These are phyloP conservation scores for Cornus suecica DNA, from an alignment of 148 eudicot genomes.

Conservation along the genomic window DNA sequence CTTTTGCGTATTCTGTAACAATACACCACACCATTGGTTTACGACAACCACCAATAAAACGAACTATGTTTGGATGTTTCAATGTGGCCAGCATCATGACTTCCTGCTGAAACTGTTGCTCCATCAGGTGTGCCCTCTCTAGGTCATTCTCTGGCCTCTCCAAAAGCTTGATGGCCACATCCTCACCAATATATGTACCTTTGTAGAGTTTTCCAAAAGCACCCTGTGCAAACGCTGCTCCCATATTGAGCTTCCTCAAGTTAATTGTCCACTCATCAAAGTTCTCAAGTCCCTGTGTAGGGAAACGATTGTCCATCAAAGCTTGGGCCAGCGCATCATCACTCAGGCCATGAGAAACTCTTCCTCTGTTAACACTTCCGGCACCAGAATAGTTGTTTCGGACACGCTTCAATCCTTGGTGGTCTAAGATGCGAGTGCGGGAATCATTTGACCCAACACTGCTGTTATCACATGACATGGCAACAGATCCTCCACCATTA, in stretches of 20 bases:
- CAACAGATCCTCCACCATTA: constrained; percentile 93
- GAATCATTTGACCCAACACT: constrained; percentile 94
- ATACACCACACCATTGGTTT: constrained; percentile 99
- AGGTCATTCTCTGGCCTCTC: constrained; percentile 94
- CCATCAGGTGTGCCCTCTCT: constrained; percentile 87
- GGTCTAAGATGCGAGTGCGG: constrained; percentile 77
- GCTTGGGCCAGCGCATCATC: constrained; percentile 94
- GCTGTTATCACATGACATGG: constrained; percentile 92
- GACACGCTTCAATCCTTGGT: constrained; percentile 77
- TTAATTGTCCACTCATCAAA: constrained; percentile 97
- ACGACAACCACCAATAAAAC: constrained; percentile 92
- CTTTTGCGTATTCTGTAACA: constrained; percentile 95
- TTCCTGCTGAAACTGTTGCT: constrained; percentile 98
- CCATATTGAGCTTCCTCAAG: constrained; percentile 87
- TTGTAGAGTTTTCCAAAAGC: constrained; percentile 95
- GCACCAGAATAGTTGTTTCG: constrained; percentile 58
- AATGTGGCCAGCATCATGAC: constrained; percentile 95
- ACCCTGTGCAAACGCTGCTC: constrained; percentile 92
- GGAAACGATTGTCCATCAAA: constrained; percentile 67
- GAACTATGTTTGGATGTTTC: constrained; percentile 90
- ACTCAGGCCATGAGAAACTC: constrained; percentile 74
- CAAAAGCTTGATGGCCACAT: constrained; percentile 93
- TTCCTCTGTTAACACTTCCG: constrained; percentile 72
- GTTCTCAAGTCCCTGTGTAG: constrained; percentile 75
- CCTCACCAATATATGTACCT: constrained; percentile 91